Evolutionary conservation across 257 asterid species (phyloP), one percentile per base, ranked within the genome.

Genomic region (Euphrasia confusa): DNA sequence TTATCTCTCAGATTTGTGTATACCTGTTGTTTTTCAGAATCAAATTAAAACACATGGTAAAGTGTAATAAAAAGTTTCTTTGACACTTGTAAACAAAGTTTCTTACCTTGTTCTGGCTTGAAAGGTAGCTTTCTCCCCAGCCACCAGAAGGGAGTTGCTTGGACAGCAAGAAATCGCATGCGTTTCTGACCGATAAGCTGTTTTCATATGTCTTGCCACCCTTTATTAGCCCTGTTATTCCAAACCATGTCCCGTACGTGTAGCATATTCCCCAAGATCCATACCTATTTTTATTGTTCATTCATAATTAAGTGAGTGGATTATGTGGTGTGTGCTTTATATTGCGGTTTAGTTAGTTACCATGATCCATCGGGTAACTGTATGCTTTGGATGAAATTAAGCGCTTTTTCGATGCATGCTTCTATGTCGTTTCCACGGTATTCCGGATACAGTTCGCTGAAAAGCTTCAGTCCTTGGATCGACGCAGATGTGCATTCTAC

Each of bases 251-350:
- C 30, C 86, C 95, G 10, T 87, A 87, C 8, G 85, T 84, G 78
- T 77, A 87, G 82, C 95, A 87, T 28, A 84, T 67, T 71, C 90
- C 95, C 95, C 90, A 84, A 13, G 86, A 84, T 47, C 90, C 95
- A 70, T 84, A 87, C 90, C 90, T 85, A 9, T 10, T 62, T 7
- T 50, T 13, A 0, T 14, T 27, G 7, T 60, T 61, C 48, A 66
- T 33, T 3, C 60, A 60, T 10, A n/a, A n/a, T n/a, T n/a, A 50
- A 42, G 42, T 45, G 52, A 45, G 18, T 3, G 2, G 10, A 35
- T 6, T 21, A 21, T 10, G 7, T 1, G 40, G 8, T 21, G 24
- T 21, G 24, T 6, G 8, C 40, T 35, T 1, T 35, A 35, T 35
- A 35, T 35, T 7, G 8, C 40, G 40, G 40, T 35, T 35, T 35